These are phyloP conservation scores for Rhypophila decipiens DNA, from an alignment of 495 filamentous ascomycete species.

Conservation along the genomic window DNA sequence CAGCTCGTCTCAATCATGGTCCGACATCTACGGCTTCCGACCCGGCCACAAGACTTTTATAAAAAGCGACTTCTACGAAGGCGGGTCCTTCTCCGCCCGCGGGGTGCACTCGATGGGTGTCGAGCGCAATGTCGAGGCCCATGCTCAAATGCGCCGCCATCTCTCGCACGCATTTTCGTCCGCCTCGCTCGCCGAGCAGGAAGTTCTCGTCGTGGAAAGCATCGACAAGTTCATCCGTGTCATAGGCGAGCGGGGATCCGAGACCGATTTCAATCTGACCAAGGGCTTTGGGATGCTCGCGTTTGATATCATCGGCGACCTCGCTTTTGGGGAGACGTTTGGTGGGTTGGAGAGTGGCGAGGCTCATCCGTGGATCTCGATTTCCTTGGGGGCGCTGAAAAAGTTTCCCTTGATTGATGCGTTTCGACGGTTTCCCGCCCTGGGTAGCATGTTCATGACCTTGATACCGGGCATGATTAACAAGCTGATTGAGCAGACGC, in stretches of 20 bases:
- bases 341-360: slow-evolving; percentile 34
- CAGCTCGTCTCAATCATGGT: slow-evolving; percentile 31
- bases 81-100: slow-evolving; percentile 22
- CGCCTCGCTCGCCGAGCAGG: slow-evolving; percentile 34
- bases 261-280: slow-evolving; percentile 8
- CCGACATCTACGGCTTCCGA: slow-evolving; percentile 35
- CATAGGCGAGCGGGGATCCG: slow-evolving; percentile 16
- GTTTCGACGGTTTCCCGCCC: not conserved
- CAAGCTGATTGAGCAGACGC: slow-evolving; percentile 3
- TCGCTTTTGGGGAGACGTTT: slow-evolving; percentile 48
- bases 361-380: slow-evolving; percentile 30
- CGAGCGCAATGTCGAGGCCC: slow-evolving; percentile 23
- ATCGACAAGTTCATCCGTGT: slow-evolving; percentile 29
- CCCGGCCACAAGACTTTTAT: slow-evolving; percentile 21
- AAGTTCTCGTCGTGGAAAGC: slow-evolving; percentile 33
- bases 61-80: slow-evolving; percentile 21
- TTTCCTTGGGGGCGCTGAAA: not conserved
- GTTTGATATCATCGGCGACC: slow-evolving; percentile 45
- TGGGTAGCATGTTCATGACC: not conserved
- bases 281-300: slow-evolving; percentile 10
- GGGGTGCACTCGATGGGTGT: slow-evolving; percentile 15
- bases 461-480: not conserved
- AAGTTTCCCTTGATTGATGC: not conserved
- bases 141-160: slow-evolving; percentile 27
- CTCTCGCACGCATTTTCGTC: slow-evolving; percentile 31